phyloP scores from a whole-genome alignment of 2,329 filamentous ascomycete genomes.

The Escovopsis weberi region DNA sequence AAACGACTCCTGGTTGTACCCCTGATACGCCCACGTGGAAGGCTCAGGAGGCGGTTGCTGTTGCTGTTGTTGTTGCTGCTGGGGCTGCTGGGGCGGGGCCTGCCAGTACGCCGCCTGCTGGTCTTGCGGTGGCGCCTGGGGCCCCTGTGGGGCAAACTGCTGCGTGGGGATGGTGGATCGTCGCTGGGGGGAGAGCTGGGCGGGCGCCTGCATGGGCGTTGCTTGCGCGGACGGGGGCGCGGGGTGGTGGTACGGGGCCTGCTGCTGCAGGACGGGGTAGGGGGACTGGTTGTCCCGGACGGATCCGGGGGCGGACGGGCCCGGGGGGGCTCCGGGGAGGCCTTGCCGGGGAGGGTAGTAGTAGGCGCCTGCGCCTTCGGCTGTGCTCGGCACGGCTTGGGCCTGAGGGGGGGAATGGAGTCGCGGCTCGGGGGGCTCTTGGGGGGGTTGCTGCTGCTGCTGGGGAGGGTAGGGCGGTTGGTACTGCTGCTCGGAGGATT shows the following conservation, averaged over 20 bases:
- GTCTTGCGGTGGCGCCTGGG: slow-evolving; percentile 5
- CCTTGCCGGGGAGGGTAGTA: slow-evolving; percentile 27
- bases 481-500: slow-evolving; percentile 17
- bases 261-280: slow-evolving; percentile 37
- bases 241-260: slow-evolving; percentile 23
- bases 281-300: slow-evolving; percentile 33
- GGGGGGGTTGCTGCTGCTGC: slow-evolving; percentile 14
- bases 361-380: slow-evolving; percentile 29
- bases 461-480: slow-evolving; percentile 8
- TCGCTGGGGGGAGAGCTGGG: slow-evolving; percentile 13
- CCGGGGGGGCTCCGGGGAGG: slow-evolving; percentile 9
- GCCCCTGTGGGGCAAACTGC: slow-evolving; percentile 7
- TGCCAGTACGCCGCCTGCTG: slow-evolving; percentile 10
- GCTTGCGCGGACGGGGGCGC: slow-evolving; percentile 25
- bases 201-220: slow-evolving; percentile 16
- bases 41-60: slow-evolving; percentile 21
- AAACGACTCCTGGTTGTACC: slow-evolving; percentile 47
- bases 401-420: no score
- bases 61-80: slow-evolving; percentile 16
- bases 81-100: slow-evolving; percentile 16
- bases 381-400: no score
- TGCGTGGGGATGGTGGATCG: slow-evolving; percentile 14
- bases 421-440: no score
- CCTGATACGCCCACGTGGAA: slow-evolving; percentile 29
- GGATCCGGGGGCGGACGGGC: slow-evolving; percentile 23